Evolutionary conservation across 495 filamentous ascomycete species (phyloP).

Genomic region (Rostrohypoxylon terebratum): DNA sequence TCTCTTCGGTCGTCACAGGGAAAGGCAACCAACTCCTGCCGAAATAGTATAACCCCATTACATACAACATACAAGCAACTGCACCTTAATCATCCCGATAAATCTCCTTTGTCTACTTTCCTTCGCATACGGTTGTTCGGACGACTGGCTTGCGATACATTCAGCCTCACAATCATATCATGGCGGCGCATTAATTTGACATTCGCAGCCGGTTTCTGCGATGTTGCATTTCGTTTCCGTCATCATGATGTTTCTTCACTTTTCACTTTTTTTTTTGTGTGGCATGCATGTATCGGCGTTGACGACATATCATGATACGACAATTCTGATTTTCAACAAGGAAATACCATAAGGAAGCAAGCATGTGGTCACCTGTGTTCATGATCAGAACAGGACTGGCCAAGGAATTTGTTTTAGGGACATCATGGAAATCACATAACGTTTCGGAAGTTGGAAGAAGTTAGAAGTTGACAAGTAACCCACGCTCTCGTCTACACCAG

Average conservation of each 20-base stretch:
- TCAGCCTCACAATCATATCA: neutral
- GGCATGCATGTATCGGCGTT: conserved; percentile 43
- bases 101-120: conserved; percentile 26
- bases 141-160: conserved; percentile 5
- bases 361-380: conserved; percentile 9
- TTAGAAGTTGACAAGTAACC: conserved; percentile 1
- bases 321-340: conserved; percentile 27
- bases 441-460: conserved; percentile 9
- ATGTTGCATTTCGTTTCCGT: conserved; percentile 1
- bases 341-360: conserved; percentile 36
- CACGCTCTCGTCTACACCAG: neutral
- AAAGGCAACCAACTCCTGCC: conserved; percentile 47
- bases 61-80: conserved; percentile 19
- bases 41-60: conserved; percentile 46
- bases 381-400: conserved; percentile 24
- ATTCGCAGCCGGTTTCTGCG: conserved; percentile 37
- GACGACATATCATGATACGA: conserved; percentile 40
- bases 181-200: conserved; percentile 10
- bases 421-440: conserved; percentile 12
- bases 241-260: conserved; percentile 9
- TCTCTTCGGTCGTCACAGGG: conserved; percentile 54
- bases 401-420: conserved; percentile 26
- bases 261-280: conserved; percentile 24
- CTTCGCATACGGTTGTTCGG: neutral
- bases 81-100: conserved; percentile 32